Percentiles rank a stretch among this genome's conserved stretches.
phyloP scores from a whole-genome alignment of 2,329 filamentous ascomycete species.

The Epichloe amarillans region DNA sequence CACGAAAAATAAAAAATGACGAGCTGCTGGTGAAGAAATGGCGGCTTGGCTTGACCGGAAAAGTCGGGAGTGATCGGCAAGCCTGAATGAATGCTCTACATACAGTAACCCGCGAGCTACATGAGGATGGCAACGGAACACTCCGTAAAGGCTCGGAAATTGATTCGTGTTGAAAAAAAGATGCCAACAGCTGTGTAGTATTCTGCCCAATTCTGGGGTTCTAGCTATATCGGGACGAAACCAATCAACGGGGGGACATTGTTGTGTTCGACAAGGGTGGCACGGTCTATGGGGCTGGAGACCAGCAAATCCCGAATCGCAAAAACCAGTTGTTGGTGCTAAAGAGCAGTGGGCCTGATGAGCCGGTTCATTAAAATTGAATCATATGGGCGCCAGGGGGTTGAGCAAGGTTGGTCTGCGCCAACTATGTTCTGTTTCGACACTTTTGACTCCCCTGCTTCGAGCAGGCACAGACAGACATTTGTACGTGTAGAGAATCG shows the following conservation, averaged over 20 bases:
- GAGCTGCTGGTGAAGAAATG: not conserved
- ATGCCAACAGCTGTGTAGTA: not conserved
- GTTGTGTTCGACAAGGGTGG: too few species aligned
- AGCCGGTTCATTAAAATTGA: not conserved
- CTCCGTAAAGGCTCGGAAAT: not conserved
- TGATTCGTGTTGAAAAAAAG: not conserved
- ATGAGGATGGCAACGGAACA: not conserved
- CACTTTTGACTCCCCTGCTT: too few species aligned
- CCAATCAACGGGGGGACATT: too few species aligned
- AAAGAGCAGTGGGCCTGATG: not conserved
- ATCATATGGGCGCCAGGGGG: not conserved
- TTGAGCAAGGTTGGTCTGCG: not conserved
- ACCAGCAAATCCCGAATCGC: too few species aligned
- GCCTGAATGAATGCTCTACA: not conserved
- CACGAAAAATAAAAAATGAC: not conserved
- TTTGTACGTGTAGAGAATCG: not conserved
- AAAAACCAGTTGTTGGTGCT: too few species aligned
- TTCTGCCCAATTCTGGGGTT: not conserved
- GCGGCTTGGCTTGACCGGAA: not conserved
- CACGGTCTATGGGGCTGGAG: too few species aligned
- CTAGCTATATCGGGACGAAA: too few species aligned
- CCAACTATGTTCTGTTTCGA: too few species aligned
- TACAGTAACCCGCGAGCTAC: not conserved
- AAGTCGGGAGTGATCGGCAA: not conserved
- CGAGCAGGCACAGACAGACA: not conserved